phyloP scores from a whole-genome alignment of 1,284 basidiomycete species.

The Irpex sp. region DNA sequence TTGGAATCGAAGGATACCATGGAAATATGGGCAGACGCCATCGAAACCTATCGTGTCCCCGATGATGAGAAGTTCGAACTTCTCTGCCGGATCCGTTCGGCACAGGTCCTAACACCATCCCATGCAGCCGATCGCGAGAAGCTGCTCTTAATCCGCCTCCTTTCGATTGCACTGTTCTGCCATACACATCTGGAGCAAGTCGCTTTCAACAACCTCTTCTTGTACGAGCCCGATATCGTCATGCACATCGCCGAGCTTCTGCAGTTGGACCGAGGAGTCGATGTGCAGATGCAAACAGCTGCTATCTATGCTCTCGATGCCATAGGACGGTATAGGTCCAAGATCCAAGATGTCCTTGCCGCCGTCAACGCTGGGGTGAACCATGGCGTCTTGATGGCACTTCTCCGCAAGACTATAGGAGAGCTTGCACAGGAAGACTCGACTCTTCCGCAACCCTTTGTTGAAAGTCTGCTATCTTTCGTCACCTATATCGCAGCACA shows the following conservation, averaged over 20 bases:
- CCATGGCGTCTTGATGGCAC: conserved; percentile 90
- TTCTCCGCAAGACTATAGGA: conserved; percentile 75
- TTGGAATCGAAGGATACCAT: conserved; percentile 60
- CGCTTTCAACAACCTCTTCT: conserved; percentile 77
- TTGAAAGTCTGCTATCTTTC: conserved; percentile 85
- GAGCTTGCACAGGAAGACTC: conserved; percentile 68
- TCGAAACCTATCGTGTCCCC: conserved; percentile 74
- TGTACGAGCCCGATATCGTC: conserved; percentile 92
- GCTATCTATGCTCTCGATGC: conserved; percentile 90
- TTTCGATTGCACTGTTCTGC: conserved; percentile 88
- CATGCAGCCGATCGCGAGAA: conserved; percentile 70
- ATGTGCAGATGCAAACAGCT: conserved; percentile 73
- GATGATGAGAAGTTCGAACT: conserved; percentile 87
- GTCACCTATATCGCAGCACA: conserved; percentile 87
- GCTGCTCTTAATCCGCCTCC: conserved; percentile 77
- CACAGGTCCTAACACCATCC: conserved; percentile 60
- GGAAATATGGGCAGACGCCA: conserved; percentile 72
- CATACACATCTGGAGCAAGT: conserved; percentile 77
- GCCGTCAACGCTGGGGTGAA: conserved; percentile 95
- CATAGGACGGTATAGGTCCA: conserved; percentile 80
- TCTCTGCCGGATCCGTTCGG: conserved; percentile 83
- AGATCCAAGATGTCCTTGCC: conserved; percentile 84
- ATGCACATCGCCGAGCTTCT: conserved; percentile 87
- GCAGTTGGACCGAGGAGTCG: conserved; percentile 70
- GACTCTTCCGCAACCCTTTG: conserved; percentile 73